A percentile compares a stretch with the other conserved stretches of the same genome.
Evolutionary conservation across 176 grass and related monocot species (phyloP).

Genomic region (Carex cristatella): DNA sequence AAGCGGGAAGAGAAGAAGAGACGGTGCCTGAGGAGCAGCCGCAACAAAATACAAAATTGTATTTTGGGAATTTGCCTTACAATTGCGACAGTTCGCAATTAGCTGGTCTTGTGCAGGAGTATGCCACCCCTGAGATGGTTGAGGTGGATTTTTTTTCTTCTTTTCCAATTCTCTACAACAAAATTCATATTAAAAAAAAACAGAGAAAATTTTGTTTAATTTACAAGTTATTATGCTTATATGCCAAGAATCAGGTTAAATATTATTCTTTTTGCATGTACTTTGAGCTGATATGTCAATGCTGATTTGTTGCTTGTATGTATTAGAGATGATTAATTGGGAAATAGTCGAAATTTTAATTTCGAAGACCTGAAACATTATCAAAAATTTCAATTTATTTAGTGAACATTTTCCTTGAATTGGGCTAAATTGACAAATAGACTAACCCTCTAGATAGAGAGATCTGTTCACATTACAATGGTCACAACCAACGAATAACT

Average conservation of each 20-base stretch:
- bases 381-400: constrained; percentile 1
- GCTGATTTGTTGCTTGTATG: not conserved
- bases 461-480: not conserved
- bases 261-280: not conserved
- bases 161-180: not conserved
- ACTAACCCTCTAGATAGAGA: not conserved
- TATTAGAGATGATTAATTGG: not conserved
- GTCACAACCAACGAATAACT: not conserved
- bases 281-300: not conserved
- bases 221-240: not conserved
- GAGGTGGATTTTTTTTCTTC: constrained; percentile 46
- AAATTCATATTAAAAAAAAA: not conserved
- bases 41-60: constrained; percentile 51
- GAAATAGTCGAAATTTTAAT: not conserved
- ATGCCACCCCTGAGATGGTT: constrained; percentile 80
- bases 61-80: constrained; percentile 93
- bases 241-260: not conserved
- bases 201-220: not conserved
- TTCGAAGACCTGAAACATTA: not conserved
- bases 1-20: not conserved
- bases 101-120: constrained; percentile 79
- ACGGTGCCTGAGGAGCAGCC: not conserved
- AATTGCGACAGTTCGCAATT: constrained; percentile 89
- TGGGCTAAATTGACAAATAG: not conserved
- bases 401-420: not conserved